phyloP scores from a whole-genome alignment of 2,329 filamentous ascomycete genomes.

The Phialophora verrucosa region DNA sequence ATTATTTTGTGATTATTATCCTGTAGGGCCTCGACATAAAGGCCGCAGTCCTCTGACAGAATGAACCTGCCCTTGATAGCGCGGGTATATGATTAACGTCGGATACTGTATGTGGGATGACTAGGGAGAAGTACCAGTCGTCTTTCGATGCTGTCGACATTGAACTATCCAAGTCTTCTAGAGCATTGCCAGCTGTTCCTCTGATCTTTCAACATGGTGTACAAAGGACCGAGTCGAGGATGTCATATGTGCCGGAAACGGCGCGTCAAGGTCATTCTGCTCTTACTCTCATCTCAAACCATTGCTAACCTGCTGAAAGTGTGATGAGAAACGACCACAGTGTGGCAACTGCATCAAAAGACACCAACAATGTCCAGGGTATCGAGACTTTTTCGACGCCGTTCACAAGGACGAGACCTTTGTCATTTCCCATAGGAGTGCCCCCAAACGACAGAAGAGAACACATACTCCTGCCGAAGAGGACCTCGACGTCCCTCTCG shows the following conservation, averaged over 20 bases:
- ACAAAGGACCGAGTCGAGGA: slow-evolving; percentile 34
- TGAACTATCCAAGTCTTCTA: not conserved
- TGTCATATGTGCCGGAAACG: slow-evolving; percentile 30
- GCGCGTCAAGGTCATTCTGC: slow-evolving; percentile 29
- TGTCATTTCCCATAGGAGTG: slow-evolving; percentile 10
- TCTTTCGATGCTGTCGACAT: not conserved
- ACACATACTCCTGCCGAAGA: not conserved
- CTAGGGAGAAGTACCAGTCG: not conserved
- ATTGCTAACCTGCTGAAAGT: slow-evolving; percentile 21
- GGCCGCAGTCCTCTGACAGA: not conserved
- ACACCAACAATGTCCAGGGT: slow-evolving; percentile 29
- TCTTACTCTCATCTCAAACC: not conserved
- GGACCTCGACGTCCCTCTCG: not conserved
- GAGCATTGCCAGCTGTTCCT: not conserved
- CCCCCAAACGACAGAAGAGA: slow-evolving; percentile 15
- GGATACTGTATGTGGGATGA: not conserved
- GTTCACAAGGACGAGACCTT: slow-evolving; percentile 30
- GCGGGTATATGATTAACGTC: not conserved
- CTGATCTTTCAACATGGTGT: slow-evolving; percentile 28
- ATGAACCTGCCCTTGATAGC: not conserved
- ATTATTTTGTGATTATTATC: not conserved
- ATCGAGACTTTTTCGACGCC: slow-evolving; percentile 30
- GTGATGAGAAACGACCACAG: slow-evolving; percentile 29
- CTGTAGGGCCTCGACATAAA: not conserved
- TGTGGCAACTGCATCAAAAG: slow-evolving; percentile 33